A percentile compares a stretch with the other conserved stretches of the same genome.
Conservation (phyloP, 352 stramenopile genomes). For the Pythium phragmitis region DNA sequence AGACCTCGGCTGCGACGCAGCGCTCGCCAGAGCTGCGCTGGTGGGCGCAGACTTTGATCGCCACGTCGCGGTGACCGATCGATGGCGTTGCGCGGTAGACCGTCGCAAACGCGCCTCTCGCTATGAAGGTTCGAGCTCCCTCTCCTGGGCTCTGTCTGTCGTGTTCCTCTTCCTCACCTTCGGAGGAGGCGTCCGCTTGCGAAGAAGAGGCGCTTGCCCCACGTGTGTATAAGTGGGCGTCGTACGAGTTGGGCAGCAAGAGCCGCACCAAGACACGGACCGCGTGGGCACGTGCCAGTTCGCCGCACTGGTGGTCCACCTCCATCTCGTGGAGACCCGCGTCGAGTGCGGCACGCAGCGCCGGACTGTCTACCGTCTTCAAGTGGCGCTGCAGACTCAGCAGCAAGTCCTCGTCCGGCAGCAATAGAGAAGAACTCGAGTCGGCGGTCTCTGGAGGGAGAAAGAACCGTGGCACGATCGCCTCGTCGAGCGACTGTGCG, state of each 20-base stretch:
- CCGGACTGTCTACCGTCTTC: conserved; percentile 16
- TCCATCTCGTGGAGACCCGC: conserved; percentile 23
- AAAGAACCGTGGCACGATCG: conserved; percentile 25
- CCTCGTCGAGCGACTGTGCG: conserved; percentile 11
- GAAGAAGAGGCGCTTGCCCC: not conserved
- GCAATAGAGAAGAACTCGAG: conserved; percentile 7
- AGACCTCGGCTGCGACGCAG: conserved; percentile 43
- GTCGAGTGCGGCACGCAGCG: conserved; percentile 15
- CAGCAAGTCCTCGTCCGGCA: conserved; percentile 38
- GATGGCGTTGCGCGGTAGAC: conserved; percentile 14
- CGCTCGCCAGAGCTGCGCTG: conserved; percentile 42
- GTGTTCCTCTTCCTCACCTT: not conserved
- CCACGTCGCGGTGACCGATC: conserved; percentile 22
- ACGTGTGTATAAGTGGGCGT: conserved; percentile 37
- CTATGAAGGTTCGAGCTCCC: conserved; percentile 14
- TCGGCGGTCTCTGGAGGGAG: conserved; percentile 23
- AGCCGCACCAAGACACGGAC: conserved; percentile 37
- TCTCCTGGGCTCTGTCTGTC: not conserved
- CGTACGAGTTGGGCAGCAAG: conserved; percentile 39
- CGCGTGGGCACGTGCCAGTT: conserved; percentile 10
- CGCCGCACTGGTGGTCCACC: conserved; percentile 24
- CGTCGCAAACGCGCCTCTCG: conserved; percentile 13
- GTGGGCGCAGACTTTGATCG: conserved; percentile 53
- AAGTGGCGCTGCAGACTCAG: conserved; percentile 45
- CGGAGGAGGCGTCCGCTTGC: not conserved